Percentiles rank a stretch among this genome's conserved stretches.
These are phyloP conservation scores for Cucumis hystrix DNA, from an alignment of 306 rosid genomes.

Conservation along the genomic window DNA sequence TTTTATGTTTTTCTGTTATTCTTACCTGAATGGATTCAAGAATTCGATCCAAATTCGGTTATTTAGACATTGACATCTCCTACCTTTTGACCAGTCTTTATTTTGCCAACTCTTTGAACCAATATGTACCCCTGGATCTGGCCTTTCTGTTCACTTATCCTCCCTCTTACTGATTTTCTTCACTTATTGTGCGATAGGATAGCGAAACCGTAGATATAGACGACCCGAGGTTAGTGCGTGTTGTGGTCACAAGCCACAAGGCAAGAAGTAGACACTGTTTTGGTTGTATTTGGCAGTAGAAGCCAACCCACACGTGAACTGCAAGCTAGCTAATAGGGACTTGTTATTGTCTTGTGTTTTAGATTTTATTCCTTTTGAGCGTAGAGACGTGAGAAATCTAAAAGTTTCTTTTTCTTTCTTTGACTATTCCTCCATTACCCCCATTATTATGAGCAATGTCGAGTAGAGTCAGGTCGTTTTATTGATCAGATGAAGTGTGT, in stretches of 20 bases:
- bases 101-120: background rate
- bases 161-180: background rate
- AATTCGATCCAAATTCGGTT: background rate
- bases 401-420: constrained; percentile 1
- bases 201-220: background rate
- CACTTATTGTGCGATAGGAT: background rate
- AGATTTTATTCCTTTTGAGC: constrained; percentile 10
- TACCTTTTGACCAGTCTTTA: constrained; percentile 7
- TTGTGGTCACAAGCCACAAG: constrained; percentile 9
- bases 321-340: constrained; percentile 11
- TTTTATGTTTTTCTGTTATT: background rate
- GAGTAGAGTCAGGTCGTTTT: background rate
- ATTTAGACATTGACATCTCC: background rate
- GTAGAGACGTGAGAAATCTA: constrained; percentile 1
- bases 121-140: constrained; percentile 1
- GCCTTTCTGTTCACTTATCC: background rate
- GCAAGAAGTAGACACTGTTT: constrained; percentile 17
- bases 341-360: constrained; percentile 5
- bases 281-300: constrained; percentile 13
- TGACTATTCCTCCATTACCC: constrained; percentile 5
- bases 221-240: constrained; percentile 7
- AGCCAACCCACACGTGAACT: constrained; percentile 17
- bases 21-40: background rate
- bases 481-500: background rate
- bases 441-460: background rate